phyloP scores from a whole-genome alignment of 176 grass and related monocot genomes.

The Neostapfia colusana region DNA sequence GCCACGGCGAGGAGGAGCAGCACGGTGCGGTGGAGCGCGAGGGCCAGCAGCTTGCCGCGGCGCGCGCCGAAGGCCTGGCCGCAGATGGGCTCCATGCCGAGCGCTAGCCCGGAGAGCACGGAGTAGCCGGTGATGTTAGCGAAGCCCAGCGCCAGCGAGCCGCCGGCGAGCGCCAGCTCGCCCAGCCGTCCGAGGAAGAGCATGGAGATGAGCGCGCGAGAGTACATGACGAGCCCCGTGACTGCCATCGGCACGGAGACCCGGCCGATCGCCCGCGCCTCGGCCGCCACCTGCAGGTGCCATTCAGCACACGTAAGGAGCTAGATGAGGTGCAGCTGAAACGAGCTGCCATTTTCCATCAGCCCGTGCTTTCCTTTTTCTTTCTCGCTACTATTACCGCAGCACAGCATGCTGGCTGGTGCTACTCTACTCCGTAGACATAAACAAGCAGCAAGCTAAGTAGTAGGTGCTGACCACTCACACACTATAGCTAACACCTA shows the following conservation, averaged over 20 bases:
- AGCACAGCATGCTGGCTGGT: neutral
- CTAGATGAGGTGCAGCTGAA: no score
- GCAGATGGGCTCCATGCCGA: conserved; percentile 98
- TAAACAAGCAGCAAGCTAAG: neutral
- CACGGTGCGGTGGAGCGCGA: conserved; percentile 78
- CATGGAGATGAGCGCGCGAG: conserved; percentile 88
- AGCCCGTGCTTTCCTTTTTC: no score
- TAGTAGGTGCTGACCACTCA: conserved; percentile 6
- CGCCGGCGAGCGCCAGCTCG: conserved; percentile 77
- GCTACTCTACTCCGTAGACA: neutral
- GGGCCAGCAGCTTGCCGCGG: conserved; percentile 61
- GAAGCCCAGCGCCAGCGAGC: conserved; percentile 80
- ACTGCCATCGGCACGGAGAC: conserved; percentile 79
- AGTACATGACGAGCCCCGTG: conserved; percentile 88
- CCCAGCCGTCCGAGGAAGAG: conserved; percentile 82
- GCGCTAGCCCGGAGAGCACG: conserved; percentile 75
- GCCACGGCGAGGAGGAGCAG: conserved; percentile 71
- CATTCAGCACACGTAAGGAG: no score
- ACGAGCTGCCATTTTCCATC: no score
- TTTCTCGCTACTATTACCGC: conserved; percentile 19
- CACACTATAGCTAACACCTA: neutral
- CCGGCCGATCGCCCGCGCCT: conserved; percentile 69
- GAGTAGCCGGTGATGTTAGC: conserved; percentile 99
- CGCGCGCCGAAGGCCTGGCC: conserved; percentile 89
- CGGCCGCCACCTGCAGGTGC: conserved; percentile 65